These are phyloP conservation scores for Botrytis byssoidea DNA, from an alignment of 2,329 filamentous ascomycete species.

Conservation along the genomic window DNA sequence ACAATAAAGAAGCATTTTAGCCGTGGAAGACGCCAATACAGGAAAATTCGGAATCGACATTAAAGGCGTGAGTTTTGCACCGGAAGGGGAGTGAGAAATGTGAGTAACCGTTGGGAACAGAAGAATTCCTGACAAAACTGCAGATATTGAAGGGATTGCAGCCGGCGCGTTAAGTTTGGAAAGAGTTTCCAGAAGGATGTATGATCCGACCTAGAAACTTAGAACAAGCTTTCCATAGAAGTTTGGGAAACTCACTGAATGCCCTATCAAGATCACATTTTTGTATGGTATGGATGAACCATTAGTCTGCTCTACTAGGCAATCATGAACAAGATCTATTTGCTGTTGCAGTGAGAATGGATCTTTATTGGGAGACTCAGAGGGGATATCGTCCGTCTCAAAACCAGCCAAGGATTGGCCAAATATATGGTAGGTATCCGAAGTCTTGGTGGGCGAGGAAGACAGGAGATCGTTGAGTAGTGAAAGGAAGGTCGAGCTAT, in stretches of 20 bases:
- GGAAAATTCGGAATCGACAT: slow-evolving; percentile 40
- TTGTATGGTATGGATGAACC: slow-evolving; percentile 46
- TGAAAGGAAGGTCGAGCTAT: slow-evolving; percentile 54
- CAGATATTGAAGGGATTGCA: slow-evolving; percentile 32
- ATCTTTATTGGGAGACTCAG: slow-evolving; percentile 24
- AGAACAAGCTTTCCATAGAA: slow-evolving; percentile 63
- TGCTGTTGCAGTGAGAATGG: slow-evolving; percentile 53
- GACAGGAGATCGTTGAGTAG: slow-evolving; percentile 55
- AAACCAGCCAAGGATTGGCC: slow-evolving; percentile 59
- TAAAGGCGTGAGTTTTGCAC: slow-evolving; percentile 50
- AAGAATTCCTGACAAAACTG: slow-evolving; percentile 51
- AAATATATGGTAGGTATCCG: slow-evolving; percentile 47
- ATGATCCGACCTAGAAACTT: slow-evolving; percentile 51
- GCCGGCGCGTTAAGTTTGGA: slow-evolving; percentile 39
- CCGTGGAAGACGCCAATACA: slow-evolving; percentile 27
- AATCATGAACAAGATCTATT: slow-evolving; percentile 40
- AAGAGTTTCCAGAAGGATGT: slow-evolving; percentile 68
- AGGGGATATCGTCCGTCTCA: slow-evolving; percentile 50
- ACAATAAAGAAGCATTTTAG: slow-evolving; percentile 43
- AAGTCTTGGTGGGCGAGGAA: slow-evolving; percentile 38
- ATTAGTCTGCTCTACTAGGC: slow-evolving; percentile 27
- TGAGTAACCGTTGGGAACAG: slow-evolving; percentile 75
- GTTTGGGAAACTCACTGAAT: slow-evolving; percentile 72
- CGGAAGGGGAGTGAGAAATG: slow-evolving; percentile 62
- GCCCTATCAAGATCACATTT: slow-evolving; percentile 65